These are phyloP conservation scores for Syzygium jambos DNA, from an alignment of 345 rosid species.

Conservation along the genomic window DNA sequence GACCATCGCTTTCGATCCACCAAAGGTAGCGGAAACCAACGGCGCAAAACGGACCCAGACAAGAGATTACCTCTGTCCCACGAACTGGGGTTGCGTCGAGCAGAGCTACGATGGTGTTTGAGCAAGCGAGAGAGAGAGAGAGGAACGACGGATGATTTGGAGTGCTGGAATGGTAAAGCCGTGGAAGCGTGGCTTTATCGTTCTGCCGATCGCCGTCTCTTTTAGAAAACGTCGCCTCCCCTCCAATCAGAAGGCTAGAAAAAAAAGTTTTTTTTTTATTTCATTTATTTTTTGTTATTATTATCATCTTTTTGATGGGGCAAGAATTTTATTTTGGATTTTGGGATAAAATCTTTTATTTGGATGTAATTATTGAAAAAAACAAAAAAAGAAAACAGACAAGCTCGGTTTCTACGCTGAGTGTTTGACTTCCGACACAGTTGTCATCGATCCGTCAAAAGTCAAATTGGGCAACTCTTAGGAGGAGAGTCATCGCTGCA, in stretches of 20 bases:
- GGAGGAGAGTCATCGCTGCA: background rate
- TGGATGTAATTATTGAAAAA: background rate
- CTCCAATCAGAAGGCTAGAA: background rate
- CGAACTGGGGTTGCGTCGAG: background rate
- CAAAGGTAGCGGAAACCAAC: background rate
- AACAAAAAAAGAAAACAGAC: background rate
- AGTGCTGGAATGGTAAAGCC: background rate
- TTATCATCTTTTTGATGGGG: background rate
- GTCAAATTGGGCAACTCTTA: background rate
- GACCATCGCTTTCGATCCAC: background rate
- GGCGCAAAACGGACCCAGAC: background rate
- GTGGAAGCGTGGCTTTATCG: background rate
- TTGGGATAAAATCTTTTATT: background rate
- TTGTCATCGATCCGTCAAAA: background rate
- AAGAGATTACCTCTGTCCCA: background rate
- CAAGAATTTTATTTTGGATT: background rate
- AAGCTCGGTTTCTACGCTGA: background rate
- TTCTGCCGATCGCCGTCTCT: background rate
- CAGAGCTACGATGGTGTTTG: background rate
- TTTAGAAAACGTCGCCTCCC: background rate
- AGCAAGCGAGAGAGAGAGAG: background rate
- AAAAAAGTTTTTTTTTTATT: background rate
- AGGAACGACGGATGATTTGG: background rate
- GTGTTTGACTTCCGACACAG: background rate
- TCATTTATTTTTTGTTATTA: no score